Percentiles rank a stretch among this genome's conserved stretches.
Evolutionary conservation across 2,329 filamentous ascomycete genomes (phyloP).

Genomic region (Aspergillus sp.): DNA sequence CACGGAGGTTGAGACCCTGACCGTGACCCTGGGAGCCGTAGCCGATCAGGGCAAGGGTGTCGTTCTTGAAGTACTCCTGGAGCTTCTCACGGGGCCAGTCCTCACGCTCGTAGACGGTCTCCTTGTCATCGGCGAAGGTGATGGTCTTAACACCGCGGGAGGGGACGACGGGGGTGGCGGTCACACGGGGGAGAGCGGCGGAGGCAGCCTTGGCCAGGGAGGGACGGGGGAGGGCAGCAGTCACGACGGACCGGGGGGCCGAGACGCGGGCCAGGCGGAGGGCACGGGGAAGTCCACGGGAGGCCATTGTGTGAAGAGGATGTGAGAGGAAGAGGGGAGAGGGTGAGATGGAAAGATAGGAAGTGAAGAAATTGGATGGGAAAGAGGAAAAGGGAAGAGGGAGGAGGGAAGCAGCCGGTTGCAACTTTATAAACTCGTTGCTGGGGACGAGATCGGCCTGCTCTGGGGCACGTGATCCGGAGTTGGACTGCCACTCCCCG

Average conservation of each 20-base stretch:
- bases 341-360: slow-evolving; percentile 13
- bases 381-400: slow-evolving; percentile 10
- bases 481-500: slow-evolving; percentile 31
- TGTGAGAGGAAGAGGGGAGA: slow-evolving; percentile 17
- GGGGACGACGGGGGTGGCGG: slow-evolving; percentile 47
- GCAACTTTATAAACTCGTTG: slow-evolving; percentile 23
- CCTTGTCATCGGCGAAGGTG: slow-evolving; percentile 94
- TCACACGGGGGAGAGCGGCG: slow-evolving; percentile 44
- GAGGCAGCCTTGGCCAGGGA: slow-evolving; percentile 48
- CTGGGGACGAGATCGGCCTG: slow-evolving; percentile 10
- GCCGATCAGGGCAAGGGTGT: slow-evolving; percentile 97
- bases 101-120: slow-evolving; percentile 94
- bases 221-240: slow-evolving; percentile 56
- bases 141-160: slow-evolving; percentile 93
- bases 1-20: slow-evolving; percentile 98
- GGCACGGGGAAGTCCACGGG: slow-evolving; percentile 56
- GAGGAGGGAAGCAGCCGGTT: slow-evolving; percentile 11
- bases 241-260: slow-evolving; percentile 59
- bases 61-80: slow-evolving; percentile 99
- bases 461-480: slow-evolving; percentile 28
- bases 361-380: slow-evolving; percentile 14
- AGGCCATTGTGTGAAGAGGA: slow-evolving; percentile 44
- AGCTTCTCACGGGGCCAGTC: slow-evolving; percentile 99
- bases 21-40: slow-evolving; percentile 98
- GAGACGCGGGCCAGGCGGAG: slow-evolving; percentile 60